Evolutionary conservation across 2,329 filamentous ascomycete species (phyloP).

Genomic region (Teratosphaeriaceae sp.): DNA sequence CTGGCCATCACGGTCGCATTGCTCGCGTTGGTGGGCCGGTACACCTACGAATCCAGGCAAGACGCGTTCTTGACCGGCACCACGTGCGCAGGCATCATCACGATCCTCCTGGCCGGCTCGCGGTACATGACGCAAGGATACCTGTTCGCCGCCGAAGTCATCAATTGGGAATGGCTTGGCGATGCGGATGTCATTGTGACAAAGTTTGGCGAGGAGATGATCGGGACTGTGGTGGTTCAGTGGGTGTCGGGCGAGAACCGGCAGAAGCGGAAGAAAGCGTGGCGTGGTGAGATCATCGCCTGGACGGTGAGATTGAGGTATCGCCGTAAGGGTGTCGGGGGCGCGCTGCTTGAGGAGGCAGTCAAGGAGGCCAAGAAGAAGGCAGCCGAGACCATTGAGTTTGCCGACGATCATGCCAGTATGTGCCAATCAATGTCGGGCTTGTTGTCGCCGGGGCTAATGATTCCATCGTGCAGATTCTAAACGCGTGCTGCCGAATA

Average conservation of each 20-base stretch:
- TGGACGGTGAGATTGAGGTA: conserved; percentile 72
- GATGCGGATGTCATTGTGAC: conserved; percentile 50
- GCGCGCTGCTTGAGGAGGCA: conserved; percentile 65
- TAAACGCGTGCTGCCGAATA: too few species aligned
- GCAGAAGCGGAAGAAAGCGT: conserved; percentile 46
- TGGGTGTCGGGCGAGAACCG: conserved; percentile 47
- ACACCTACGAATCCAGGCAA: conserved; percentile 32
- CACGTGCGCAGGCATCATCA: conserved; percentile 54
- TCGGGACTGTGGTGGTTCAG: conserved; percentile 64
- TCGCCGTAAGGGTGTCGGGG: conserved; percentile 64
- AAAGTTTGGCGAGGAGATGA: conserved; percentile 60
- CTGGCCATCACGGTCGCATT: conserved; percentile 33
- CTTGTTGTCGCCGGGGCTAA: neutral
- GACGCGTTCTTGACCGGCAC: conserved; percentile 50
- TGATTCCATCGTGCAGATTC: neutral
- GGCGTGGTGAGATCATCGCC: conserved; percentile 57
- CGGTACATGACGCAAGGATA: conserved; percentile 58
- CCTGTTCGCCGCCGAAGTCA: conserved; percentile 53
- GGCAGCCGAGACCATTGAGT: conserved; percentile 64
- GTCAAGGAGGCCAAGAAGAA: conserved; percentile 60
- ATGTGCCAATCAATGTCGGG: conserved; percentile 30
- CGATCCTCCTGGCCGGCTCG: conserved; percentile 57
- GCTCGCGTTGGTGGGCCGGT: conserved; percentile 34
- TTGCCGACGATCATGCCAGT: conserved; percentile 74
- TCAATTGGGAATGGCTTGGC: conserved; percentile 58